Conservation (phyloP, 139 green algal species). For the Limnomonas spitsbergensis region DNA sequence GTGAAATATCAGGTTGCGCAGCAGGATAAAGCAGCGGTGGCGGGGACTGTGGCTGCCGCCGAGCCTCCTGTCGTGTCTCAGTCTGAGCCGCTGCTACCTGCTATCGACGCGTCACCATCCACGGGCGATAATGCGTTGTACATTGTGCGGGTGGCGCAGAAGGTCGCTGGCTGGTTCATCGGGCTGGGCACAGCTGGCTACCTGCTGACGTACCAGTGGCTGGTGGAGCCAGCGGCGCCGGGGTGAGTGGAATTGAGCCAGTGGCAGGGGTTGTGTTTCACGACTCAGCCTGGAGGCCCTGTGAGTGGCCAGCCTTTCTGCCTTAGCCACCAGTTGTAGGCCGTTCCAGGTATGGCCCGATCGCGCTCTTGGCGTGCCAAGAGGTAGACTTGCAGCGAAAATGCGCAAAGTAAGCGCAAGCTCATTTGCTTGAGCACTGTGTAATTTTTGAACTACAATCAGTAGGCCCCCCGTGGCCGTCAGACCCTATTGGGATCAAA, state of each 20-base stretch:
- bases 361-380: no score
- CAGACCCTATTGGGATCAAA: no score
- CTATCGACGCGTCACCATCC: no score
- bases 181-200: slow-evolving; percentile 61
- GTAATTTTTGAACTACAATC: no score
- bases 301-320: neutral
- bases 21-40: neutral
- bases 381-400: no score
- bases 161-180: slow-evolving; percentile 56
- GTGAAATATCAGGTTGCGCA: neutral
- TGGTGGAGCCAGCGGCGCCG: slow-evolving; percentile 75
- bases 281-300: neutral
- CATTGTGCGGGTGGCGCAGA: slow-evolving; percentile 43
- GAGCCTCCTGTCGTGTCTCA: neutral
- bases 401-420: no score
- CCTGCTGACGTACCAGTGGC: slow-evolving; percentile 75
- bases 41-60: no score
- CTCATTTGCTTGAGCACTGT: no score
- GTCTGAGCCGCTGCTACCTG: no score
- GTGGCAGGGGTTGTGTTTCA: neutral
- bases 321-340: no score
- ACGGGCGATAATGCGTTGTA: neutral
- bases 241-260: neutral
- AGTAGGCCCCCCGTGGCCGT: no score
- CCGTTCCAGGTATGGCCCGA: neutral